phyloP scores from a whole-genome alignment of 176 grass and related monocot genomes.

The Oryza coarctata region DNA sequence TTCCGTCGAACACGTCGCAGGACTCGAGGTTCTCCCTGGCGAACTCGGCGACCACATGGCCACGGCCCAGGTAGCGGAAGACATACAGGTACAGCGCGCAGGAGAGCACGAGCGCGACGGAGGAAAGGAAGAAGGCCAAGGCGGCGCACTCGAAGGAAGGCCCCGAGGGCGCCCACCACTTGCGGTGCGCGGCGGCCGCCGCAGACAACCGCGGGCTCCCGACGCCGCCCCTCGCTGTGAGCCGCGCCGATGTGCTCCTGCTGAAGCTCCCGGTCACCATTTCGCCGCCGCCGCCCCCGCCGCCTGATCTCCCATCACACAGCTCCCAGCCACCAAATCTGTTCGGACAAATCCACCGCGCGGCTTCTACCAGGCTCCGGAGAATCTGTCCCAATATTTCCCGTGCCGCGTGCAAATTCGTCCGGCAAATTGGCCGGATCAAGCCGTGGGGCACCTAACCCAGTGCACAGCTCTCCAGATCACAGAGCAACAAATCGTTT shows the following conservation, averaged over 20 bases:
- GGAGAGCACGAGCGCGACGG: constrained; percentile 50
- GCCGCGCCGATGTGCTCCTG: constrained; percentile 59
- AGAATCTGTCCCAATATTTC: neutral
- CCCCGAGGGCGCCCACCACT: constrained; percentile 43
- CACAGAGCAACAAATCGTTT: neutral
- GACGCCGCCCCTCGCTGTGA: constrained; percentile 48
- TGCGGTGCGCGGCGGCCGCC: constrained; percentile 42
- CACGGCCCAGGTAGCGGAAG: constrained; percentile 54
- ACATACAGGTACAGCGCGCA: constrained; percentile 62
- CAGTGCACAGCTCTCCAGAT: neutral
- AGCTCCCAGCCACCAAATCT: neutral
- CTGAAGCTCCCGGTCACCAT: constrained; percentile 71
- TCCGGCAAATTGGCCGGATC: constrained; percentile 6
- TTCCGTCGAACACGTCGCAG: constrained; percentile 81
- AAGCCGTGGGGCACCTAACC: neutral
- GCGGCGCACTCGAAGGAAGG: constrained; percentile 56
- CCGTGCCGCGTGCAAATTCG: neutral
- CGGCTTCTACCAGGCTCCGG: too few relatives aligned
- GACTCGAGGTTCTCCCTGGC: constrained; percentile 22
- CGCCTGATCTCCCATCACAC: constrained; percentile 46
- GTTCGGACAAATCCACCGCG: neutral
- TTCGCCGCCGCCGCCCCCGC: neutral
- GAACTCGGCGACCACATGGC: constrained; percentile 40
- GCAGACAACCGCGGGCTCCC: constrained; percentile 57
- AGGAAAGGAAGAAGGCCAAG: constrained; percentile 54